A percentile compares a stretch with the other conserved stretches of the same genome.
These are phyloP conservation scores for Massariosphaeria phaeospora DNA, from an alignment of 495 filamentous ascomycete genomes.

Conservation along the genomic window DNA sequence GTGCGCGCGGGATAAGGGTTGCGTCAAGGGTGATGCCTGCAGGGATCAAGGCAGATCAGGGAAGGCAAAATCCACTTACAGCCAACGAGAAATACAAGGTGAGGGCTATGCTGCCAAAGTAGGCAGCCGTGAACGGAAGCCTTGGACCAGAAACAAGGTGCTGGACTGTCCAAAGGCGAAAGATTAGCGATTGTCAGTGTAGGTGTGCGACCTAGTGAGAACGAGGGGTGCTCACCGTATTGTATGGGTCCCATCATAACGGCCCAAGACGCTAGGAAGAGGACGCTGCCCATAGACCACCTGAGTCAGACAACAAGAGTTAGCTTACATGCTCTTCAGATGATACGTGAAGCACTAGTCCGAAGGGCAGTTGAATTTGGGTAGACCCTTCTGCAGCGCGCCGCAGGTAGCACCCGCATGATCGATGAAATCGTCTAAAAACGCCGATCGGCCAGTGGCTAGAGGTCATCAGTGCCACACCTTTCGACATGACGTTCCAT, in stretches of 20 bases:
- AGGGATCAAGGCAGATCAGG: conserved; percentile 25
- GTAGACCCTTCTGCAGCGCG: conserved; percentile 31
- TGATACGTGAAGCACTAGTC: conserved; percentile 14
- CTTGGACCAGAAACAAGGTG: conserved; percentile 82
- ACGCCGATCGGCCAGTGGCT: conserved; percentile 24
- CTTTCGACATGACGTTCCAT: neutral
- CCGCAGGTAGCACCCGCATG: conserved; percentile 34
- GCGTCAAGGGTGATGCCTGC: conserved; percentile 8
- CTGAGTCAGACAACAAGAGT: conserved; percentile 45
- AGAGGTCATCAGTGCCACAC: conserved; percentile 30
- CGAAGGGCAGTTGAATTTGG: conserved; percentile 26
- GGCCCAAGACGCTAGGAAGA: conserved; percentile 91
- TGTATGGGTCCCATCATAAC: conserved; percentile 83
- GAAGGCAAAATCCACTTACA: conserved; percentile 52
- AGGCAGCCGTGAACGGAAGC: conserved; percentile 90
- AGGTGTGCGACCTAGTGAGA: neutral
- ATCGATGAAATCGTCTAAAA: conserved; percentile 26
- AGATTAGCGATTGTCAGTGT: neutral
- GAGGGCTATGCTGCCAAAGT: conserved; percentile 89
- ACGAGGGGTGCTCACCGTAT: conserved; percentile 49
- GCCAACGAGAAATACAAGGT: conserved; percentile 88
- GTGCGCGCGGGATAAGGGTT: conserved; percentile 19
- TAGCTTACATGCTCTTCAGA: conserved; percentile 19
- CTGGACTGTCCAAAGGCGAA: conserved; percentile 42
- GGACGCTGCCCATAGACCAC: conserved; percentile 86